These are phyloP conservation scores for Onygenales sp. DNA, from an alignment of 2,329 filamentous ascomycete genomes.

Conservation along the genomic window DNA sequence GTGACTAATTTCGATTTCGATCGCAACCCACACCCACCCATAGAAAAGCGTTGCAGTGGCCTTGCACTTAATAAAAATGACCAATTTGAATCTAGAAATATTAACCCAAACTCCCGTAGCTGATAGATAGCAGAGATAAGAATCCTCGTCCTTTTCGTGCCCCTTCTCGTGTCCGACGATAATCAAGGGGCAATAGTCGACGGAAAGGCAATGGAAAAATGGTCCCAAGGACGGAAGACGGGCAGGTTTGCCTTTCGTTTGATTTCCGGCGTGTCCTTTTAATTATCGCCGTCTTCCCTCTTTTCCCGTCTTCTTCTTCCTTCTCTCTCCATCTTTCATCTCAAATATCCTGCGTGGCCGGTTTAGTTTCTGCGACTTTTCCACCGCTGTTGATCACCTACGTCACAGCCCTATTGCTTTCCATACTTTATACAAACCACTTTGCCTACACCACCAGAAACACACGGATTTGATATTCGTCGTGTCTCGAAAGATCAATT, in stretches of 20 bases:
- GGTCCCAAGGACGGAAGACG: neutral
- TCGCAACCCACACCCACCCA: too few relatives aligned
- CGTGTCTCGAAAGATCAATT: neutral
- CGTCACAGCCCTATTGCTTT: neutral
- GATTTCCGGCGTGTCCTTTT: neutral
- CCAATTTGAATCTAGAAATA: neutral
- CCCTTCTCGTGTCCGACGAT: neutral
- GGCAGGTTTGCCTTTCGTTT: neutral
- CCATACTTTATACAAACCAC: too few relatives aligned
- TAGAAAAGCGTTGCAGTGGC: too few relatives aligned
- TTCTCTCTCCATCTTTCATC: slow-evolving; percentile 7
- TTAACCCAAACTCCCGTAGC: neutral
- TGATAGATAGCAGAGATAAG: neutral
- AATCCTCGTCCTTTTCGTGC: neutral
- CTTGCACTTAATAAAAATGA: slow-evolving; percentile 1
- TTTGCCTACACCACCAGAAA: neutral
- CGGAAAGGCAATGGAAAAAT: neutral
- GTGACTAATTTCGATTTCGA: neutral
- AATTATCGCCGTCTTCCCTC: slow-evolving; percentile 10
- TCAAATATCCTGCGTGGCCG: neutral
- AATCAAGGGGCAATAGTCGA: neutral
- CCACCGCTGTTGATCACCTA: neutral
- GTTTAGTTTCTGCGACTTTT: neutral
- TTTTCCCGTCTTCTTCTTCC: slow-evolving; percentile 11
- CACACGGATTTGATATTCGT: neutral